A percentile compares a stretch with the other conserved stretches of the same genome.
These are phyloP conservation scores for Hypoxylon sp. DNA, from an alignment of 2,329 filamentous ascomycete species.

Conservation along the genomic window DNA sequence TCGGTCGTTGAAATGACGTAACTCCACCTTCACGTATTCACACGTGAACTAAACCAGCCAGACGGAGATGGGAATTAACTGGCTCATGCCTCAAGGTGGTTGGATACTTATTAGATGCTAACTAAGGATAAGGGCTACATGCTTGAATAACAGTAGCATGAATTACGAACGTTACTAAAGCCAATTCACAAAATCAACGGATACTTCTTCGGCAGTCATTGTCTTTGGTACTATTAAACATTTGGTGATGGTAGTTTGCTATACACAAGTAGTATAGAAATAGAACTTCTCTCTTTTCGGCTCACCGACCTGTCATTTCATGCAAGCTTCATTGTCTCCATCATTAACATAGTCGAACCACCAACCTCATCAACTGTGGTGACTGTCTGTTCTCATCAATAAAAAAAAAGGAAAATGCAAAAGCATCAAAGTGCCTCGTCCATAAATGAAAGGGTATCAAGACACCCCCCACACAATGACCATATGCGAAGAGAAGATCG, in stretches of 20 bases:
- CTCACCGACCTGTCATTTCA: constrained; percentile 15
- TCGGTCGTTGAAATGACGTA: constrained; percentile 28
- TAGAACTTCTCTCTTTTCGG: constrained; percentile 6
- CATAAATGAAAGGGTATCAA: constrained; percentile 33
- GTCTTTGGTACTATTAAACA: constrained; percentile 28
- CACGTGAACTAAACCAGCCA: no score
- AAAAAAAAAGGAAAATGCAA: constrained; percentile 5
- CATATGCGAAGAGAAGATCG: constrained; percentile 22
- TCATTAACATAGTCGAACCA: constrained; percentile 18
- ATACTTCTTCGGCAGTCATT: no score
- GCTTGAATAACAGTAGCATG: no score
- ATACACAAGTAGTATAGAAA: constrained; percentile 27
- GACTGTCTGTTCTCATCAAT: constrained; percentile 5
- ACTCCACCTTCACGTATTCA: no score
- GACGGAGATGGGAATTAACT: no score
- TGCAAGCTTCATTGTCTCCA: constrained; percentile 18
- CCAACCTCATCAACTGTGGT: constrained; percentile 3
- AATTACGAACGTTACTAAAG: no score
- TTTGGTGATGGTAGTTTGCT: constrained; percentile 20
- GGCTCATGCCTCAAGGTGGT: no score
- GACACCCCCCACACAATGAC: constrained; percentile 14
- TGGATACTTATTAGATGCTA: no score
- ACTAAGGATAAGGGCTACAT: no score
- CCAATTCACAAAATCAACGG: no score
- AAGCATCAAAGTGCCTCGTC: constrained; percentile 7